Conservation (phyloP, 768 basidiomycete genomes). For the Gloeostereum incarnatum region DNA sequence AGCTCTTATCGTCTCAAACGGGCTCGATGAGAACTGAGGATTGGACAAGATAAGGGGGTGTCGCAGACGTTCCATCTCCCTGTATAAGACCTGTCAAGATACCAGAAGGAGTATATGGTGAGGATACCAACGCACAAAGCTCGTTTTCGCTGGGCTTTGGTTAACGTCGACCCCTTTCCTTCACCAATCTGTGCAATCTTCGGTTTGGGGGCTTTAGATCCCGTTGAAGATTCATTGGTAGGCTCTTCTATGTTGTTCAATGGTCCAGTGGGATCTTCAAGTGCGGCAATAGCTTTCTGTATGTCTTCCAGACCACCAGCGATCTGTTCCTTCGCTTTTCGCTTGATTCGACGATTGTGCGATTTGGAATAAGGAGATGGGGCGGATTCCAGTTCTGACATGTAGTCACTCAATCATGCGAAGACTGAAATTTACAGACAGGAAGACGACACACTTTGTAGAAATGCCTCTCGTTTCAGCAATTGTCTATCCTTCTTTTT, state of each 20-base stretch:
- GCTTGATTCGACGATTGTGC: slow-evolving; percentile 61
- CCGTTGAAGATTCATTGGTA: background rate
- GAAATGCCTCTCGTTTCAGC: slow-evolving; percentile 57
- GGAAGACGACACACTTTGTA: slow-evolving; percentile 39
- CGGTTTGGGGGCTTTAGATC: slow-evolving; percentile 11
- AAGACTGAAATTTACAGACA: too few relatives aligned
- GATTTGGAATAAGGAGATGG: slow-evolving; percentile 60
- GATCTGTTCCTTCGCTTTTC: slow-evolving; percentile 55
- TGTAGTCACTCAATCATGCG: too few relatives aligned
- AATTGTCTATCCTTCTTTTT: slow-evolving; percentile 65
- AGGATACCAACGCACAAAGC: slow-evolving; percentile 44
- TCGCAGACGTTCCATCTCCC: slow-evolving; percentile 57
- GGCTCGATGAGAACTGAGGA: slow-evolving; percentile 55
- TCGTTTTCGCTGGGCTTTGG: slow-evolving; percentile 54
- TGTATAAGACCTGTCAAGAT: slow-evolving; percentile 16
- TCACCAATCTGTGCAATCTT: slow-evolving; percentile 56
- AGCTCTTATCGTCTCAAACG: slow-evolving; percentile 70
- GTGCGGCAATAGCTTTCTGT: slow-evolving; percentile 41
- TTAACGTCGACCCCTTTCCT: slow-evolving; percentile 49
- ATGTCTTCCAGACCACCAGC: slow-evolving; percentile 40
- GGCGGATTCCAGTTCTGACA: slow-evolving; percentile 44
- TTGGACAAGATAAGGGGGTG: slow-evolving; percentile 63
- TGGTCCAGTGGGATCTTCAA: slow-evolving; percentile 26
- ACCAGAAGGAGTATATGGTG: slow-evolving; percentile 1
- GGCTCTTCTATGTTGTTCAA: slow-evolving; percentile 11